phyloP scores from a whole-genome alignment of 2,329 filamentous ascomycete genomes.

The Periconia digitata region DNA sequence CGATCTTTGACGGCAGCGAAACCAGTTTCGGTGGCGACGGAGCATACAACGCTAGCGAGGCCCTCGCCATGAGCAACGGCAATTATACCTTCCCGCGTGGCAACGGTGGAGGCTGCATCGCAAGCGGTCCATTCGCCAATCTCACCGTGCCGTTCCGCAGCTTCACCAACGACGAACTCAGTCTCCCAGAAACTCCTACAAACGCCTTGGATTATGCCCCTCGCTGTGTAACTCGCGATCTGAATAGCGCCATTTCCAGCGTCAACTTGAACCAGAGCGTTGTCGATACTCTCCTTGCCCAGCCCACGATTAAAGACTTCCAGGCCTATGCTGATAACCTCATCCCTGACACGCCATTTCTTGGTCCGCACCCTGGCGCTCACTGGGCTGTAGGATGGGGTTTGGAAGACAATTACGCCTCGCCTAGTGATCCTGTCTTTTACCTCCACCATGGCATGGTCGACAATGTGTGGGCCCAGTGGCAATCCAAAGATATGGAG shows the following conservation, averaged over 20 bases:
- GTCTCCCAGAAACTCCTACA: constrained; percentile 31
- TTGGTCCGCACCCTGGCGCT: constrained; percentile 41
- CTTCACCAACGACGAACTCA: constrained; percentile 15
- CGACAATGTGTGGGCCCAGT: constrained; percentile 48
- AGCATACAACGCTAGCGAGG: constrained; percentile 26
- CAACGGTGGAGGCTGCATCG: constrained; percentile 58
- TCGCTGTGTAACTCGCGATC: constrained; percentile 30
- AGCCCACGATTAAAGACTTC: constrained; percentile 20
- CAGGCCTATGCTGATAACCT: constrained; percentile 18
- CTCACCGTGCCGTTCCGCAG: constrained; percentile 24
- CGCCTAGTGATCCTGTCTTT: constrained; percentile 42
- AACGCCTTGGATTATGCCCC: constrained; percentile 24
- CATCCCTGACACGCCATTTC: constrained; percentile 11
- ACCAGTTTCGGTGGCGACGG: constrained; percentile 53
- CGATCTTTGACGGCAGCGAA: constrained; percentile 58
- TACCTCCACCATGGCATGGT: constrained; percentile 52
- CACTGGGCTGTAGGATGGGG: constrained; percentile 48
- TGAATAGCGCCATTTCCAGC: constrained; percentile 14
- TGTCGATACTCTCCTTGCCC: constrained; percentile 1
- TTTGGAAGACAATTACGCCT: constrained; percentile 29
- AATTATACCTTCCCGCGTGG: constrained; percentile 47
- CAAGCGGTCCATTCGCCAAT: constrained; percentile 54
- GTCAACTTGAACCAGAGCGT: constrained; percentile 7
- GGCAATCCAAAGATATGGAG: constrained; percentile 13
- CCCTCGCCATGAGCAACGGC: constrained; percentile 19